Conservation (phyloP, 768 basidiomycete species). For the Pulveroboletus sp. region DNA sequence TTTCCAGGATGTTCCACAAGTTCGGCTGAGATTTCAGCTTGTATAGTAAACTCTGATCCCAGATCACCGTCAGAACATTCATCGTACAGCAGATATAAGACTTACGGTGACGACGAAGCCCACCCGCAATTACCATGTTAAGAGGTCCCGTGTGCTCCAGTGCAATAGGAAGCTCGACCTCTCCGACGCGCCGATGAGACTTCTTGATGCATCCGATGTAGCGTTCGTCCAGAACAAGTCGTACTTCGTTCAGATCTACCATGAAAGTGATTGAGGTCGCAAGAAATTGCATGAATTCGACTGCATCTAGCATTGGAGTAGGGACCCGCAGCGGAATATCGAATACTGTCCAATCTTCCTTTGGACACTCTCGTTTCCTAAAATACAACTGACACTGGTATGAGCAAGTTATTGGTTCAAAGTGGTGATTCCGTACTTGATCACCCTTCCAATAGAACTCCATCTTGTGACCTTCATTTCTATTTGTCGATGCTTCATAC, state of each 20-base stretch:
- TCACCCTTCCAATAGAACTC: conserved; percentile 93
- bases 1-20: conserved; percentile 27
- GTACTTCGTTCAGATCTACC: conserved; percentile 65
- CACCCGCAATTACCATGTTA: conserved; percentile 55
- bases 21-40: conserved; percentile 72
- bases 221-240: conserved; percentile 73
- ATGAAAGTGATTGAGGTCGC: conserved; percentile 91
- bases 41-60: conserved; percentile 61
- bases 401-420: neutral
- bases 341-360: conserved; percentile 67
- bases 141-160: conserved; percentile 49
- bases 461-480: conserved; percentile 70
- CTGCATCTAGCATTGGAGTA: conserved; percentile 64
- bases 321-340: conserved; percentile 80
- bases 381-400: conserved; percentile 56
- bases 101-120: conserved; percentile 39
- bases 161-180: conserved; percentile 49
- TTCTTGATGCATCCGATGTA: conserved; percentile 63
- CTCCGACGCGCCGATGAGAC: conserved; percentile 43
- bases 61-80: neutral
- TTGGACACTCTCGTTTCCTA: conserved; percentile 58
- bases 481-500: neutral
- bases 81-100: neutral
- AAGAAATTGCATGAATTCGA: conserved; percentile 85
- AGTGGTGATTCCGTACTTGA: conserved; percentile 45